Percentiles rank a stretch among this genome's conserved stretches.
Evolutionary conservation across 768 basidiomycete species (phyloP).

Genomic region (Mycena chlorophos): DNA sequence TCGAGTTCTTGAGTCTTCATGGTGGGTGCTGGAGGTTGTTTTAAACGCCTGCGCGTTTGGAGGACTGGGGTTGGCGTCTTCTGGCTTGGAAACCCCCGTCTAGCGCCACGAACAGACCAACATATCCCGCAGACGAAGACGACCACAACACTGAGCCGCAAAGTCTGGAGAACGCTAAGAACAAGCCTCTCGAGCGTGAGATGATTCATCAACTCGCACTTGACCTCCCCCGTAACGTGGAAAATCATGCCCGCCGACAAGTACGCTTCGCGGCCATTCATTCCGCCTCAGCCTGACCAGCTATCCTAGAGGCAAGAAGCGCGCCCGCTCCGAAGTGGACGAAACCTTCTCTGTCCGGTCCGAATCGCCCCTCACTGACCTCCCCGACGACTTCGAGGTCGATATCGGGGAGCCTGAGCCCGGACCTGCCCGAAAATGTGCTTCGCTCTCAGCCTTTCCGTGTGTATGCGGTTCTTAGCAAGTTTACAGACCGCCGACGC

Average conservation of each 20-base stretch:
- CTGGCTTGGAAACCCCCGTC: no score
- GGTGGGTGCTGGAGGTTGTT: no score
- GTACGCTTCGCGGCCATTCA: slow-evolving; percentile 27
- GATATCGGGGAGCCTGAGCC: slow-evolving; percentile 30
- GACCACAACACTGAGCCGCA: no score
- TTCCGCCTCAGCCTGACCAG: slow-evolving; percentile 8
- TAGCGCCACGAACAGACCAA: no score
- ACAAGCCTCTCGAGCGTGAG: no score
- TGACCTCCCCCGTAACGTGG: no score
- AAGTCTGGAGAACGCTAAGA: no score
- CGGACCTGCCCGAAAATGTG: slow-evolving; percentile 51
- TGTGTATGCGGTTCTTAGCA: not conserved
- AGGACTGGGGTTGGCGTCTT: no score
- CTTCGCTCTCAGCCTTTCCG: not conserved
- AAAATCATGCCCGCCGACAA: slow-evolving; percentile 25
- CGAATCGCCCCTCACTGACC: slow-evolving; percentile 9
- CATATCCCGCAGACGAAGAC: no score
- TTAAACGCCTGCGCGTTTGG: no score
- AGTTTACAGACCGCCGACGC: slow-evolving; percentile 41
- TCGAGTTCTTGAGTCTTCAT: no score
- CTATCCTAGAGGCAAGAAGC: slow-evolving; percentile 51
- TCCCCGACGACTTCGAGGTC: slow-evolving; percentile 34
- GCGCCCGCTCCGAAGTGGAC: slow-evolving; percentile 36
- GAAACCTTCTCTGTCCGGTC: slow-evolving; percentile 26
- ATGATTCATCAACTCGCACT: no score